phyloP scores from a whole-genome alignment of 2,329 filamentous ascomycete species.

The Claviceps africana region DNA sequence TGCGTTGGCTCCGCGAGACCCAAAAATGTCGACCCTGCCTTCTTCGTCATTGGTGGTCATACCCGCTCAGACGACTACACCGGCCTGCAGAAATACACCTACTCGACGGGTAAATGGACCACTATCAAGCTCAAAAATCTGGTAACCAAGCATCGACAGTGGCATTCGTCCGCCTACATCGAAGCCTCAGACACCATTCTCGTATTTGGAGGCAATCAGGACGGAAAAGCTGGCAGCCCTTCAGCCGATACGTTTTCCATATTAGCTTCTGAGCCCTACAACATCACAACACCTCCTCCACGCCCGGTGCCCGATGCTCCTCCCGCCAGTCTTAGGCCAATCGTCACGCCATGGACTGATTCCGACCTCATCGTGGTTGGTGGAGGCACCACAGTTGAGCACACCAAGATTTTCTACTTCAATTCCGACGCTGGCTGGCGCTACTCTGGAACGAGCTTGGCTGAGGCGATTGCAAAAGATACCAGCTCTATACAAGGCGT shows the following conservation, averaged over 20 bases:
- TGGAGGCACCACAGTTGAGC: slow-evolving; percentile 35
- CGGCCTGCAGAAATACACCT: slow-evolving; percentile 59
- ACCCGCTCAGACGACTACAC: slow-evolving; percentile 41
- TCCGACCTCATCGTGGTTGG: slow-evolving; percentile 61
- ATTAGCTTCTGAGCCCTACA: slow-evolving; percentile 48
- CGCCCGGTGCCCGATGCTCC: slow-evolving; percentile 40
- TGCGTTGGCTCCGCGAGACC: slow-evolving; percentile 60
- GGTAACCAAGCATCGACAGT: slow-evolving; percentile 53
- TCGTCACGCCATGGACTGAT: slow-evolving; percentile 61
- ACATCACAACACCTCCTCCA: slow-evolving; percentile 43
- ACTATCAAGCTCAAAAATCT: slow-evolving; percentile 27
- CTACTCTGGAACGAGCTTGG: slow-evolving; percentile 50
- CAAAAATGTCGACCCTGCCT: slow-evolving; percentile 42
- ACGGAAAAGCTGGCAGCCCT: slow-evolving; percentile 36
- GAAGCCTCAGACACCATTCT: slow-evolving; percentile 56
- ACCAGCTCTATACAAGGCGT: slow-evolving; percentile 43
- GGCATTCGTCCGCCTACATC: slow-evolving; percentile 67
- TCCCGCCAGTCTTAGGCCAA: slow-evolving; percentile 37
- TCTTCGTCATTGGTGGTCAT: slow-evolving; percentile 73
- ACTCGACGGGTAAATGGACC: slow-evolving; percentile 39
- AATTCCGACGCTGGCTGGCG: slow-evolving; percentile 48
- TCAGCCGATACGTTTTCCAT: slow-evolving; percentile 69
- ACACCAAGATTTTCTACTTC: slow-evolving; percentile 61
- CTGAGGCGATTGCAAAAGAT: slow-evolving; percentile 44
- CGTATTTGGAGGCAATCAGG: slow-evolving; percentile 64